Evolutionary conservation across 2,329 filamentous ascomycete genomes (phyloP).

Genomic region (Arthrobotrys iridis): DNA sequence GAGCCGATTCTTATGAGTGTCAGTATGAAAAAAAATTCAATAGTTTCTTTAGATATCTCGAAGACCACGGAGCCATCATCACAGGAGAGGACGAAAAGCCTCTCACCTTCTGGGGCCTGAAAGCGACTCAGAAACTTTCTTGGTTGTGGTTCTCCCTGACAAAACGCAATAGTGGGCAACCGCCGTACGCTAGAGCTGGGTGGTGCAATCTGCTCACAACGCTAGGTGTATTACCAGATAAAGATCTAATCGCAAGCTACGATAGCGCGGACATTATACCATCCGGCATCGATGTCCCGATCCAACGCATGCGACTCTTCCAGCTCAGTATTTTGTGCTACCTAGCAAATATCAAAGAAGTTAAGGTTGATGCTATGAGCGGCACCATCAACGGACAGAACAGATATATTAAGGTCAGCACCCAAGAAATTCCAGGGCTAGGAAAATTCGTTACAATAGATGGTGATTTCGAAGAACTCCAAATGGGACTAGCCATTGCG

Average conservation of each 20-base stretch:
- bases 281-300: slow-evolving; percentile 19
- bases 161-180: background rate
- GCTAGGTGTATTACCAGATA: background rate
- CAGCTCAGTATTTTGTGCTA: slow-evolving; percentile 30
- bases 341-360: slow-evolving; percentile 24
- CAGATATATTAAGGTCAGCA: slow-evolving; percentile 7
- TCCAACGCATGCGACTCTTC: slow-evolving; percentile 8
- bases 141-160: slow-evolving; percentile 18
- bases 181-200: slow-evolving; percentile 20
- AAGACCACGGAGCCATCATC: background rate
- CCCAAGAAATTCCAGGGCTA: slow-evolving; percentile 24
- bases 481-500: background rate
- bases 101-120: background rate
- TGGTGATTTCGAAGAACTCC: slow-evolving; percentile 13
- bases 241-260: background rate
- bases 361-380: background rate
- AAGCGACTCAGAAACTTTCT: background rate
- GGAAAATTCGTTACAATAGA: slow-evolving; percentile 24
- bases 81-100: background rate
- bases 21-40: too few species aligned
- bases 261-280: slow-evolving; percentile 42
- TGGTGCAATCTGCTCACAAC: slow-evolving; percentile 23
- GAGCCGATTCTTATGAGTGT: background rate
- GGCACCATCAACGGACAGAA: slow-evolving; percentile 16
- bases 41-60: background rate